Base-by-base conservation (phyloP, 805 yeast genomes). In the Pichia ethanolica region DNA sequence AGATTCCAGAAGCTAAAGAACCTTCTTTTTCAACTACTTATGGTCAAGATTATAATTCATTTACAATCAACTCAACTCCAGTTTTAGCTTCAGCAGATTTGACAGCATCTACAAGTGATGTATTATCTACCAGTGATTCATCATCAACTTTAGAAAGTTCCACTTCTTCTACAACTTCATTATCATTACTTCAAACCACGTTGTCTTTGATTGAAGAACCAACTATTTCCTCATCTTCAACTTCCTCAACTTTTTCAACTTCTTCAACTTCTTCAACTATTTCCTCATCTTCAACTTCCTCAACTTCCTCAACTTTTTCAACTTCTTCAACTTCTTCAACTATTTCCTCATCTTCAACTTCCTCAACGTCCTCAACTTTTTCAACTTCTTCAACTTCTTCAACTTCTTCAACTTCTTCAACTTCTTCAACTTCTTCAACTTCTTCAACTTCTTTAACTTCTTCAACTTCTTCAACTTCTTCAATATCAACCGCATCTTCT, bases 1-100 rank as follows among this genome's bases (percentile, higher is more conserved):
- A 63, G 10, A 73, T 82, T 37, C 54, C 62, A 11, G 47, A 51
- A 28, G 56, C 53, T 3, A 52, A 49, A 32, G 40, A 46, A 32
- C 50, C 56, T 7, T 26, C 28, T 12, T 10, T 14, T 7, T 25
- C 46, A 4, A 36, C 32, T 2, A 51, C 53, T 7, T 54, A 51
- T 49, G 56, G 53, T 13, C 20, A 49, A 5, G 27, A 20, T 5
- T 45, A 51, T 47, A 45, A 35, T 34, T 35, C 46, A 5, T 49
- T 54, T 25, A 47, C 45, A 12, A 48, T 53, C 4, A 32, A 34
- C 5, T 33, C 45, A 3, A 42, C 43, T 3, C 56, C 56, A 26
- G 39, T 36, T 5, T 43, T 47, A 11, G 35, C 42, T 20, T 44
- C 50, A 12, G 25, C 34, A 9, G 34, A 36, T 41, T 10, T 44